phyloP scores from a whole-genome alignment of 116 monocot species.

The Thalassia testudinum region DNA sequence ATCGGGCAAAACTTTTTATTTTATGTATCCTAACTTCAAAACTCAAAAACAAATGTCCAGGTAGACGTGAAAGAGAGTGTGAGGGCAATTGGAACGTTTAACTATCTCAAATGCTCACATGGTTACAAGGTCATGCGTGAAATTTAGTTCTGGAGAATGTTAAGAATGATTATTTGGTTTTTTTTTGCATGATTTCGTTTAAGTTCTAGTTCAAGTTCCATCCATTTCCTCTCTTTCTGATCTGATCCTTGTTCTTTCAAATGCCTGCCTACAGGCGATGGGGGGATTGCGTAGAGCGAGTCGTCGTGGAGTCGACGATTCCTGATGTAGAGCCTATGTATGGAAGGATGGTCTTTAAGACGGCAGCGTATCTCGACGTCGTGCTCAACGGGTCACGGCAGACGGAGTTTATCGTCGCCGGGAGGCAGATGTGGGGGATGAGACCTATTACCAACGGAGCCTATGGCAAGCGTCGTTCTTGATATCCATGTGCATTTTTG shows the following conservation, averaged over 20 bases:
- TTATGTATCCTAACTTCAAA: no score
- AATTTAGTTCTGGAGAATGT: no score
- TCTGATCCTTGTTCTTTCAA: not conserved
- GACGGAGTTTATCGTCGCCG: constrained; percentile 20
- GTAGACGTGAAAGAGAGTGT: no score
- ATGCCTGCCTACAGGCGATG: constrained; percentile 24
- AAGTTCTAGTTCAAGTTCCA: not conserved
- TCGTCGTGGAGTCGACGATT: constrained; percentile 28
- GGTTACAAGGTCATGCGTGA: no score
- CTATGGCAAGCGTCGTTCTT: not conserved
- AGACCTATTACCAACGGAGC: not conserved
- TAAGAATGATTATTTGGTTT: no score
- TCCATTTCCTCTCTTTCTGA: not conserved
- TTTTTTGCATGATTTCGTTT: not conserved
- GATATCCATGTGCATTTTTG: no score
- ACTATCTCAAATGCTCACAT: no score
- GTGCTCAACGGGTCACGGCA: constrained; percentile 22
- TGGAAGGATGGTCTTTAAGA: constrained; percentile 34
- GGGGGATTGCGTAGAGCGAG: constrained; percentile 30
- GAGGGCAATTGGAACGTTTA: no score
- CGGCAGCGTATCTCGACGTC: constrained; percentile 18
- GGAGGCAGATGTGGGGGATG: constrained; percentile 29
- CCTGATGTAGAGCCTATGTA: constrained; percentile 20
- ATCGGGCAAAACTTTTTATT: no score
- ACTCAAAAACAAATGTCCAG: no score